phyloP scores from a whole-genome alignment of 2,329 filamentous ascomycete species.

The Epichloe hybrida region DNA sequence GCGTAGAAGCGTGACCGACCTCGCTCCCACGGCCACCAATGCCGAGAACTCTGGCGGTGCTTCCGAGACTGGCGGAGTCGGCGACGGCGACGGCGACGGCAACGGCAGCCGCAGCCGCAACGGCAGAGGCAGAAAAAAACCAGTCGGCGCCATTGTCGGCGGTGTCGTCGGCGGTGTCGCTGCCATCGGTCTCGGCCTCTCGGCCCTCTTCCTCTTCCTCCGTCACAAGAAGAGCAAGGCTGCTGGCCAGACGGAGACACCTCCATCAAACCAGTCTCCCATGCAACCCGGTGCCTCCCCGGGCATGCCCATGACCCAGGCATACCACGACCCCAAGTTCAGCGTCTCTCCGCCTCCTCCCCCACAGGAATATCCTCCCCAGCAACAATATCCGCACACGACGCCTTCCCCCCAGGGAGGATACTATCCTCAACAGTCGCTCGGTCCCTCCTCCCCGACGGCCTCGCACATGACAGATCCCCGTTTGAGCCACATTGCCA shows the following conservation, averaged over 20 bases:
- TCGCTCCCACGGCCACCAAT: constrained; percentile 1
- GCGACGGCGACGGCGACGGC: background rate
- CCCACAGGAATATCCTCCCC: constrained; percentile 10
- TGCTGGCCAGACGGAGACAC: constrained; percentile 1
- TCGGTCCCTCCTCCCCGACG: constrained; percentile 7
- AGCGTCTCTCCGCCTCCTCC: background rate
- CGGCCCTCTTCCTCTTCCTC: constrained; percentile 19
- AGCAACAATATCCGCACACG: constrained; percentile 10
- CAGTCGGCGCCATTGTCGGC: constrained; percentile 24
- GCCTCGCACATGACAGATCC: constrained; percentile 10
- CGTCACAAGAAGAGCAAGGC: constrained; percentile 15
- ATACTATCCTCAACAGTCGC: constrained; percentile 9
- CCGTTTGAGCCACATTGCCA: constrained; percentile 6
- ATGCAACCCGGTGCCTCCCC: constrained; percentile 1
- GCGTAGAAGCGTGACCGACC: background rate
- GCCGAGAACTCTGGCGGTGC: background rate
- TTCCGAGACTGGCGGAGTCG: constrained; percentile 1
- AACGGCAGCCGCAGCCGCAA: background rate
- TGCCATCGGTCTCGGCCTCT: constrained; percentile 17
- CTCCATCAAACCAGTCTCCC: constrained; percentile 1
- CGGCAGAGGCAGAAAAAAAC: constrained; percentile 8
- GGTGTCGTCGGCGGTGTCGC: constrained; percentile 24
- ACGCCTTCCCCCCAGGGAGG: constrained; percentile 1
- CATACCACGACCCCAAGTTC: constrained; percentile 17
- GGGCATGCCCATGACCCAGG: constrained; percentile 4